Conservation (phyloP, 371 early-diverging fungal species). For the Mucor lusitanicus region DNA sequence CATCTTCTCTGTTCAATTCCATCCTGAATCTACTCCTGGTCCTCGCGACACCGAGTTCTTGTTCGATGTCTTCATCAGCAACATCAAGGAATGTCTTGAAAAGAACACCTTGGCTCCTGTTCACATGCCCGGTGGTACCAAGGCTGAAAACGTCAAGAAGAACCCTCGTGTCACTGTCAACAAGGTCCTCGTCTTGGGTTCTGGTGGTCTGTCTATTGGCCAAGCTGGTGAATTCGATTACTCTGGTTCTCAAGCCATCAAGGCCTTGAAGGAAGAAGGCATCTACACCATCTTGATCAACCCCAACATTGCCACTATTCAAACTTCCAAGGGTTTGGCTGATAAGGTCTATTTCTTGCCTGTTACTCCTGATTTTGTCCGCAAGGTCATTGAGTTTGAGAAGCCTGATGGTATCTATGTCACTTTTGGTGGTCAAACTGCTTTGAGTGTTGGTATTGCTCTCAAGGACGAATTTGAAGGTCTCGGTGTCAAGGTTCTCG, state of each 20-base stretch:
- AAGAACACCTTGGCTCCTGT: constrained; percentile 76
- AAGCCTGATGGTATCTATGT: constrained; percentile 94
- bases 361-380: constrained; percentile 91
- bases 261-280: constrained; percentile 94
- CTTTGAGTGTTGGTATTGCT: constrained; percentile 90
- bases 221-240: constrained; percentile 99
- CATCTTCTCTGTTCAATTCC: constrained; percentile 97
- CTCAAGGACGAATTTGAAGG: constrained; percentile 82
- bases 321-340: constrained; percentile 91
- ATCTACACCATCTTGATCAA: constrained; percentile 93
- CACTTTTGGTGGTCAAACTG: constrained; percentile 97
- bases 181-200: constrained; percentile 95
- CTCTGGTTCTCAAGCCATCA: constrained; percentile 96
- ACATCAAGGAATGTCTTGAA: constrained; percentile 71
- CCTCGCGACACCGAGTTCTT: constrained; percentile 96
- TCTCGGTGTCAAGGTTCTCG: constrained; percentile 90
- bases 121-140: constrained; percentile 68
- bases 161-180: constrained; percentile 58
- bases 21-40: constrained; percentile 97
- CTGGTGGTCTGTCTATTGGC: constrained; percentile 95
- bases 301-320: constrained; percentile 97
- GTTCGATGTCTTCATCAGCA: constrained; percentile 89
- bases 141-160: constrained; percentile 54
- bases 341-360: constrained; percentile 97
- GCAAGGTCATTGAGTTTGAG: constrained; percentile 90